These are phyloP conservation scores for Oenanthe sinensis DNA, from an alignment of 129 eudicot genomes.

Conservation along the genomic window DNA sequence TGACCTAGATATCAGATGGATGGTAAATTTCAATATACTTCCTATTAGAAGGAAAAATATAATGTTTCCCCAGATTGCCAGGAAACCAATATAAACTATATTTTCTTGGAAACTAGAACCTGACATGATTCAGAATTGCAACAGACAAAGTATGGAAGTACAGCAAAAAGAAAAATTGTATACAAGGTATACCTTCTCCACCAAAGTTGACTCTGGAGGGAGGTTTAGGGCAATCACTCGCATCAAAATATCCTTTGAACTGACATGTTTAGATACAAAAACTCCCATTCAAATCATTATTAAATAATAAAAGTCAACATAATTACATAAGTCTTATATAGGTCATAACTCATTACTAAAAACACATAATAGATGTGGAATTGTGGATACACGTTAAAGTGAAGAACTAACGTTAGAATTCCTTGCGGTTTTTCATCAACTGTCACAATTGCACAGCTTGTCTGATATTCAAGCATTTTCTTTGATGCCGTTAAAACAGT, in stretches of 20 bases:
- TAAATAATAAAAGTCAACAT: neutral
- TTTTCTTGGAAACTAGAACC: neutral
- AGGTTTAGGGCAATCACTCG: constrained; percentile 88
- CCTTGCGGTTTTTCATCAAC: constrained; percentile 93
- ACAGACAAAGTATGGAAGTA: neutral
- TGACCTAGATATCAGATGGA: constrained; percentile 49
- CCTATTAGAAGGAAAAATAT: neutral
- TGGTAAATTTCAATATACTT: neutral
- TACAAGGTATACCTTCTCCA: constrained; percentile 60
- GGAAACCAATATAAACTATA: neutral
- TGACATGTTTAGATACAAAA: constrained; percentile 20
- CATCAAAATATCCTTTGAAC: constrained; percentile 81
- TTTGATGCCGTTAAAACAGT: constrained; percentile 80
- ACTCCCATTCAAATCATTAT: neutral
- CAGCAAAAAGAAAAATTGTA: neutral
- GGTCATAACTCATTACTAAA: neutral
- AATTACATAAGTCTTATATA: constrained; percentile 2
- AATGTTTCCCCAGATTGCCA: neutral
- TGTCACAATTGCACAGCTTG: constrained; percentile 78
- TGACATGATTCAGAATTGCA: neutral
- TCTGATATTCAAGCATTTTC: constrained; percentile 69
- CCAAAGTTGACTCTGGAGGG: constrained; percentile 66
- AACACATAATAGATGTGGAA: neutral
- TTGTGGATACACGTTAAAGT: neutral
- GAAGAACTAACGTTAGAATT: constrained; percentile 67